phyloP scores from a whole-genome alignment of 129 eudicot species.

The Centella asiatica region DNA sequence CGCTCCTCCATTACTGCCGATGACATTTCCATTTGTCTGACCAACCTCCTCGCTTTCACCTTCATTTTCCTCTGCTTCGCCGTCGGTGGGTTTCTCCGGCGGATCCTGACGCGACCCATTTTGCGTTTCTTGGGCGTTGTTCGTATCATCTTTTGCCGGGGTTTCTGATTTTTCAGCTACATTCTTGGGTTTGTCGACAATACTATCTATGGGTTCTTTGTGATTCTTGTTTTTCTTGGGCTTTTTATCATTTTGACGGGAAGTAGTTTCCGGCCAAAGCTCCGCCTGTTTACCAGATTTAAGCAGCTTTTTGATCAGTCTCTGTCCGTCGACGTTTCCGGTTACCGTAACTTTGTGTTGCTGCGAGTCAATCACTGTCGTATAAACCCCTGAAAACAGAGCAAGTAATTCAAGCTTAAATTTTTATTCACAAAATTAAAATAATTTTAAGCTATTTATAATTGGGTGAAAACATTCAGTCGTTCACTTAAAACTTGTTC shows the following conservation, averaged over 20 bases:
- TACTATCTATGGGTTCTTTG: conserved; percentile 19
- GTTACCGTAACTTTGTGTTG: conserved; percentile 60
- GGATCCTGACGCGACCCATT: conserved; percentile 12
- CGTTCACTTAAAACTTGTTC: too few relatives aligned
- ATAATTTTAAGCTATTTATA: too few relatives aligned
- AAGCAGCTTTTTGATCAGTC: conserved; percentile 57
- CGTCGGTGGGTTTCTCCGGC: background rate
- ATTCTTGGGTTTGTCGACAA: conserved; percentile 16
- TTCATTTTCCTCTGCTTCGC: conserved; percentile 19
- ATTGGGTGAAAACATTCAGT: too few relatives aligned
- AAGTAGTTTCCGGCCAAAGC: conserved; percentile 42
- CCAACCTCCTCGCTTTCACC: conserved; percentile 14
- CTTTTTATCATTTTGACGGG: conserved; percentile 13
- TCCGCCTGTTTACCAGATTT: conserved; percentile 66
- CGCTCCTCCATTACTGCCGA: conserved; percentile 13
- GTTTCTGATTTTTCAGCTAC: conserved; percentile 14
- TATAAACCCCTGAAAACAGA: conserved; percentile 60
- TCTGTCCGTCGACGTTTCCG: conserved; percentile 54
- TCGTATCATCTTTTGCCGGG: conserved; percentile 9
- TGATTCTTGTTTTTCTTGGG: conserved; percentile 31
- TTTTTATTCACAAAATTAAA: background rate
- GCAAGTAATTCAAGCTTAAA: background rate
- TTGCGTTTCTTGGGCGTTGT: conserved; percentile 17
- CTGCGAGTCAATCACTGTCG: conserved; percentile 54
- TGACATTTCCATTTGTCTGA: background rate